Conservation (phyloP, 2,329 filamentous ascomycete genomes). For the Colletotrichum sp. region DNA sequence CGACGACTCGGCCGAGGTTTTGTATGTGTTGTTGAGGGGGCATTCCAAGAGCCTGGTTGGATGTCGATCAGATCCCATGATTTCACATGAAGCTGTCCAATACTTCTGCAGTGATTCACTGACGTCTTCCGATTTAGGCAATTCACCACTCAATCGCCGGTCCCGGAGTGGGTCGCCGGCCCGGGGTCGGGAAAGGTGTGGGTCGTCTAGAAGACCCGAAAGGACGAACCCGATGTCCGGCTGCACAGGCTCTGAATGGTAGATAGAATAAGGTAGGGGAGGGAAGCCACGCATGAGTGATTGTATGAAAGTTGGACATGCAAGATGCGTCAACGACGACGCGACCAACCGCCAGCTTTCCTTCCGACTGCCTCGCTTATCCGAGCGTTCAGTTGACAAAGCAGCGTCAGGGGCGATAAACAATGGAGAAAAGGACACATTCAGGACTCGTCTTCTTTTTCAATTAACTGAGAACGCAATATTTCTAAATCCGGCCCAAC, state of each 20-base stretch:
- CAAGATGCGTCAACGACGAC: not conserved
- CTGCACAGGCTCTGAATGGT: not conserved
- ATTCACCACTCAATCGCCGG: not conserved
- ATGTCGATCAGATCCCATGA: not conserved
- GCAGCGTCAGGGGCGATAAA: not conserved
- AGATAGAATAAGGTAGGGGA: not conserved
- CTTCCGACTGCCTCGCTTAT: not conserved
- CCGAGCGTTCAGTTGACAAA: not conserved
- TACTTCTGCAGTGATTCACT: not conserved
- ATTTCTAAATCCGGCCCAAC: not conserved
- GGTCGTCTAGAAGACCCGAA: not conserved
- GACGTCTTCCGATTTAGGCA: not conserved
- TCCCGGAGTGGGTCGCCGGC: not conserved
- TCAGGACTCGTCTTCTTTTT: not conserved
- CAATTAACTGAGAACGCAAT: not conserved
- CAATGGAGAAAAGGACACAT: not conserved
- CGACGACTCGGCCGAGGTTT: not conserved
- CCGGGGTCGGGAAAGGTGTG: not conserved
- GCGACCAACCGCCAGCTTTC: not conserved
- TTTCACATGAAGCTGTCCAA: not conserved
- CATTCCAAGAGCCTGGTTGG: not conserved
- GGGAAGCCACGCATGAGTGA: not conserved
- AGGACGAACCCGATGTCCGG: not conserved
- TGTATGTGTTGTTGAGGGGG: not conserved
- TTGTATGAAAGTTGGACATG: not conserved